Conservation (phyloP, 176 grass and related monocot genomes). For the Bothriochloa decipiens region DNA sequence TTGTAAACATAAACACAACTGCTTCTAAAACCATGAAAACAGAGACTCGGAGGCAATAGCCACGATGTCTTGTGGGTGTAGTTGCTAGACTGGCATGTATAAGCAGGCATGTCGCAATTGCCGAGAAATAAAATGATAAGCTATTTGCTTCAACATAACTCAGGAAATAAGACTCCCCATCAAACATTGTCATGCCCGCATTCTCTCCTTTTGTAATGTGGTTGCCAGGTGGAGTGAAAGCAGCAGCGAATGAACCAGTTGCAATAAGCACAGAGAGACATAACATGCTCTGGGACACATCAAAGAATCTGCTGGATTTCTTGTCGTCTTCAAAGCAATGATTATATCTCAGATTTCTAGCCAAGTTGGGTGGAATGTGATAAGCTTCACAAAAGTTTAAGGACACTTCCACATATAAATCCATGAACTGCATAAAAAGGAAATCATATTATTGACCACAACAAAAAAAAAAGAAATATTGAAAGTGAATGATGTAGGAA, state of each 20-base stretch:
- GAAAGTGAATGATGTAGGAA: background rate
- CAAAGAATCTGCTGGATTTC: background rate
- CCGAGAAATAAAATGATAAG: background rate
- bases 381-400: background rate
- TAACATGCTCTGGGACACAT: background rate
- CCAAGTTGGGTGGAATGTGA: background rate
- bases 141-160: background rate
- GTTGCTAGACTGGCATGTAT: background rate
- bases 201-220: background rate
- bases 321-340: background rate
- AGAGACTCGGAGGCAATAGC: background rate
- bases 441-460: background rate
- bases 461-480: background rate
- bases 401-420: rapidly evolving
- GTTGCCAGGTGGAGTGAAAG: background rate
- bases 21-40: background rate
- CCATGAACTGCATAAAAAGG: background rate
- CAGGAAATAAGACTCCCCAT: background rate
- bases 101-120: background rate
- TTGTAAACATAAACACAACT: background rate
- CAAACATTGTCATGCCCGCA: background rate
- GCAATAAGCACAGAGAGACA: background rate
- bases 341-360: background rate
- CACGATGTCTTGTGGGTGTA: background rate
- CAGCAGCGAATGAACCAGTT: background rate